Evolutionary conservation across 805 yeast species (phyloP).

Genomic region (Ogataea methanolica): DNA sequence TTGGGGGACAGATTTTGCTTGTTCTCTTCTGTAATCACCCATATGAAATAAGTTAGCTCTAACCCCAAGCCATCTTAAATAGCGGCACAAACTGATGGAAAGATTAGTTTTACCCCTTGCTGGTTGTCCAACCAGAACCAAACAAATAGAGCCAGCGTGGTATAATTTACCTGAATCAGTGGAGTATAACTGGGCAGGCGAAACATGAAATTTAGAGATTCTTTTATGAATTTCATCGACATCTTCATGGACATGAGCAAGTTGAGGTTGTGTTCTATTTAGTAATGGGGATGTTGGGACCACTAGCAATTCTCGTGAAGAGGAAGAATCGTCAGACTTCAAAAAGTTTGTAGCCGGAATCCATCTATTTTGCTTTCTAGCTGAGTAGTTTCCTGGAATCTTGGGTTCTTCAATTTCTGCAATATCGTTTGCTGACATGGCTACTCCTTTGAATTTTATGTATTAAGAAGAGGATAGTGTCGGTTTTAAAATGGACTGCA

Average conservation of each 20-base stretch:
- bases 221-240: slow-evolving; percentile 66
- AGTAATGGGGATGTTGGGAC: slow-evolving; percentile 15
- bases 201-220: slow-evolving; percentile 57
- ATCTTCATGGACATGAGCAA: slow-evolving; percentile 13
- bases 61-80: slow-evolving; percentile 94
- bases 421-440: slow-evolving; percentile 1
- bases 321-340: slow-evolving; percentile 5
- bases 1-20: slow-evolving; percentile 49
- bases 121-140: slow-evolving; percentile 87
- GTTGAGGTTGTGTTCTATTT: not conserved
- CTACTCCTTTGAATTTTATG: not conserved
- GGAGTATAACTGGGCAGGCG: slow-evolving; percentile 90
- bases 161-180: slow-evolving; percentile 89
- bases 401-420: slow-evolving; percentile 39
- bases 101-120: slow-evolving; percentile 95
- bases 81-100: slow-evolving; percentile 86
- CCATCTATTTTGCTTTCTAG: slow-evolving; percentile 53
- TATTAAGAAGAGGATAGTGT: not conserved
- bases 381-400: slow-evolving; percentile 49
- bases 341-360: slow-evolving; percentile 16
- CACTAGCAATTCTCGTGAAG: slow-evolving; percentile 9
- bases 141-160: slow-evolving; percentile 92
- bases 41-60: slow-evolving; percentile 87
- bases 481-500: not conserved
- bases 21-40: slow-evolving; percentile 79